Evolutionary conservation across 2,329 filamentous ascomycete genomes (phyloP).

Genomic region (Apiospora koreana): DNA sequence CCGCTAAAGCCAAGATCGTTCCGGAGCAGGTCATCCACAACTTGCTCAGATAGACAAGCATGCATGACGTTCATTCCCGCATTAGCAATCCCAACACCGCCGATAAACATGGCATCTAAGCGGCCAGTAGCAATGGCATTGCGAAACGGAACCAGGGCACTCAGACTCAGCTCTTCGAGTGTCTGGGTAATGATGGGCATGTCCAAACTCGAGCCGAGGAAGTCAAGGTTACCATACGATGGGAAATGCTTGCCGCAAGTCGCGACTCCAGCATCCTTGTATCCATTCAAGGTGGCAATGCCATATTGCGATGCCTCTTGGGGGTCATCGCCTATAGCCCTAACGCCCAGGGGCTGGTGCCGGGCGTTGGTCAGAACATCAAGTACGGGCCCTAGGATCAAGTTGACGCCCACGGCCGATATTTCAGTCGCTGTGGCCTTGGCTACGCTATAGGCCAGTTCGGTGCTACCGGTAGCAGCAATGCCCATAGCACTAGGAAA

Average conservation of each 20-base stretch:
- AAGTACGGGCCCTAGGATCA: slow-evolving; percentile 90
- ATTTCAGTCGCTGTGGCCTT: slow-evolving; percentile 93
- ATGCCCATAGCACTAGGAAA: slow-evolving; percentile 97
- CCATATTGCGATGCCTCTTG: slow-evolving; percentile 94
- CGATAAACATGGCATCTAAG: slow-evolving; percentile 93
- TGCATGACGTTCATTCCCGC: slow-evolving; percentile 93
- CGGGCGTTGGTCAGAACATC: slow-evolving; percentile 93
- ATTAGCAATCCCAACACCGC: slow-evolving; percentile 89
- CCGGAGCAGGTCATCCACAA: slow-evolving; percentile 87
- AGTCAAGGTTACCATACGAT: slow-evolving; percentile 93
- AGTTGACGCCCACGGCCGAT: slow-evolving; percentile 89
- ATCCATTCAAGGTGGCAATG: slow-evolving; percentile 87
- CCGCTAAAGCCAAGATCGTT: slow-evolving; percentile 87
- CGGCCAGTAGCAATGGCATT: slow-evolving; percentile 82
- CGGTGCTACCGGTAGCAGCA: slow-evolving; percentile 83
- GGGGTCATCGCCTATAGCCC: slow-evolving; percentile 88
- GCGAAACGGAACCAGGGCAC: slow-evolving; percentile 85
- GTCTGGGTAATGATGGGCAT: slow-evolving; percentile 96
- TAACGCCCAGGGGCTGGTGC: slow-evolving; percentile 86
- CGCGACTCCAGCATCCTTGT: slow-evolving; percentile 84
- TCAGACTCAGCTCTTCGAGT: slow-evolving; percentile 87
- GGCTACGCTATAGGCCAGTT: slow-evolving; percentile 85
- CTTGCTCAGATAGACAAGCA: slow-evolving; percentile 88
- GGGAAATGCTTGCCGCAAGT: slow-evolving; percentile 97
- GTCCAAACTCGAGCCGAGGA: slow-evolving; percentile 85